phyloP scores from a whole-genome alignment of 2,329 filamentous ascomycete species.

The Cercospora citrullina region DNA sequence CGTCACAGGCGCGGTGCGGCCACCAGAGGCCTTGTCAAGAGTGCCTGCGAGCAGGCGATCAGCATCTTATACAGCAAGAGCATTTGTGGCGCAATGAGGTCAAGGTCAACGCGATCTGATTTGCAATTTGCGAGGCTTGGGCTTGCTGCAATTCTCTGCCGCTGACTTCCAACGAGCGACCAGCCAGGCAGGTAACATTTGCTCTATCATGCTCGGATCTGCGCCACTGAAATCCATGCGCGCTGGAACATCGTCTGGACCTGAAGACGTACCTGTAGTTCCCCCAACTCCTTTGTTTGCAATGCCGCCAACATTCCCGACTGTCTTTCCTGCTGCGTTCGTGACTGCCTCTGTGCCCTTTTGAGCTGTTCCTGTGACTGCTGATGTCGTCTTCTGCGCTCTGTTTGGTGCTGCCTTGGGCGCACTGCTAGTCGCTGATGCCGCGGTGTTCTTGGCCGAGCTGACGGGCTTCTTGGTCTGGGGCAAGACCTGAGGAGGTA shows the following conservation, averaged over 20 bases:
- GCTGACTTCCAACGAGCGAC: slow-evolving; percentile 31
- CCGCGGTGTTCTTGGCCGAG: slow-evolving; percentile 13
- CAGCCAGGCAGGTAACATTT: slow-evolving; percentile 34
- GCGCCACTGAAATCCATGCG: slow-evolving; percentile 28
- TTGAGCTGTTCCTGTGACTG: slow-evolving; percentile 32
- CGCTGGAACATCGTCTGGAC: slow-evolving; percentile 20
- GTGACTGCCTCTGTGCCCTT: slow-evolving; percentile 32
- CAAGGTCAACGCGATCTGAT: slow-evolving; percentile 2
- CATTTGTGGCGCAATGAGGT: not conserved
- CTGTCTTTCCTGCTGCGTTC: slow-evolving; percentile 33
- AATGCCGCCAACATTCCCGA: slow-evolving; percentile 27
- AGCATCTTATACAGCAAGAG: slow-evolving; percentile 7
- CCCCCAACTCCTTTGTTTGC: slow-evolving; percentile 31
- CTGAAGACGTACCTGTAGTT: slow-evolving; percentile 36
- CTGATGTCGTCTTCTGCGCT: slow-evolving; percentile 28
- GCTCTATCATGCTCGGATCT: slow-evolving; percentile 24
- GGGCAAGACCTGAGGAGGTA: slow-evolving; percentile 24
- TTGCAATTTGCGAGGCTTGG: slow-evolving; percentile 10
- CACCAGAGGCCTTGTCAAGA: slow-evolving; percentile 40
- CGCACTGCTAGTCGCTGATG: slow-evolving; percentile 9
- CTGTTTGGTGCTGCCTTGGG: slow-evolving; percentile 19
- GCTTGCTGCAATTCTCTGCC: slow-evolving; percentile 17
- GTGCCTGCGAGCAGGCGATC: slow-evolving; percentile 26
- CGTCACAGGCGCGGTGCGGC: slow-evolving; percentile 33
- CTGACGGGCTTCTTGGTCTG: slow-evolving; percentile 21